Evolutionary conservation across 305 asterid genomes (phyloP).

Genomic region (Caryopteris hybrid): DNA sequence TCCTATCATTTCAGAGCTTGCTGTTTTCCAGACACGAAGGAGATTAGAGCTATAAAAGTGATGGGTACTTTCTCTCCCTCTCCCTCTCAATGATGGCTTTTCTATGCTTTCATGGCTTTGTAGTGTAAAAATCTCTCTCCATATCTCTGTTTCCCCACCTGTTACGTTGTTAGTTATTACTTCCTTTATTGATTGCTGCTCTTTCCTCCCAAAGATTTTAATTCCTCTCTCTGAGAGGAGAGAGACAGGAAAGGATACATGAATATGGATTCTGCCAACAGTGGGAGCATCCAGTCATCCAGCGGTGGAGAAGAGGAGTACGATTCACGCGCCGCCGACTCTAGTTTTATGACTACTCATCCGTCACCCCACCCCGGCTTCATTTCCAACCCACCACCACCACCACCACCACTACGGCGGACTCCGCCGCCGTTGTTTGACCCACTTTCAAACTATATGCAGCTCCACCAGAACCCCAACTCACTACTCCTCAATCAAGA

Average conservation of each 20-base stretch:
- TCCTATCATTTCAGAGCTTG: constrained; percentile 14
- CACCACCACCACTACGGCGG: constrained; percentile 5
- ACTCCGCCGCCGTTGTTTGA: constrained; percentile 33
- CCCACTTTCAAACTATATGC: constrained; percentile 36
- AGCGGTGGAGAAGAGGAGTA: constrained; percentile 68
- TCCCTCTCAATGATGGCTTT: not conserved
- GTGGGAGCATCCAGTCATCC: constrained; percentile 71
- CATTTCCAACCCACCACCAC: constrained; percentile 19
- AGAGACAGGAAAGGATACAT: not conserved
- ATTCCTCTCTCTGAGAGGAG: not conserved
- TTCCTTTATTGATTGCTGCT: not conserved
- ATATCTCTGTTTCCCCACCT: constrained; percentile 22
- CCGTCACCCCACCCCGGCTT: constrained; percentile 11
- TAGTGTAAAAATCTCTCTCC: constrained; percentile 27
- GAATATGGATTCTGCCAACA: constrained; percentile 62
- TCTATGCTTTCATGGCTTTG: constrained; percentile 19
- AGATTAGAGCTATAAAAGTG: constrained; percentile 23
- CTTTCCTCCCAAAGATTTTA: constrained; percentile 1
- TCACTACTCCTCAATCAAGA: constrained; percentile 26
- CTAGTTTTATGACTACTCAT: constrained; percentile 21
- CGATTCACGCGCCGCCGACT: constrained; percentile 59
- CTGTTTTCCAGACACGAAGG: not conserved
- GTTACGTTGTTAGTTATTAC: constrained; percentile 9
- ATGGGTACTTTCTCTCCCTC: constrained; percentile 20
- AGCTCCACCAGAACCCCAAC: constrained; percentile 4